These are phyloP conservation scores for Umbelopsis sp. DNA, from an alignment of 192 early-diverging fungal genomes.

Conservation along the genomic window DNA sequence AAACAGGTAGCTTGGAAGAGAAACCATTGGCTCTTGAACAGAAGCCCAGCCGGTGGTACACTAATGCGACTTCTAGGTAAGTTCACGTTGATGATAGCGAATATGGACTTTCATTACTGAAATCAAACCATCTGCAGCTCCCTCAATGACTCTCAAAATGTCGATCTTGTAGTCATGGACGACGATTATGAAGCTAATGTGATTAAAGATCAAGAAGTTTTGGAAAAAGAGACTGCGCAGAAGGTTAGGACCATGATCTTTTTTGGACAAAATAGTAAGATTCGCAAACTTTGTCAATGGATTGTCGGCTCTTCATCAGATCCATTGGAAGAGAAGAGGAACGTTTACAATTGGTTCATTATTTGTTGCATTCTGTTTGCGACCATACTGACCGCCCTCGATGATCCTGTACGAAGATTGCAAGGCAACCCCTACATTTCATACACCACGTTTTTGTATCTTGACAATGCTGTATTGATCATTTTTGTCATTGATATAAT, in stretches of 20 bases:
- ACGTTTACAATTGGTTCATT: conserved; percentile 20
- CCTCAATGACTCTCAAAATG: background rate
- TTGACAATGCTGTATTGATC: conserved; percentile 15
- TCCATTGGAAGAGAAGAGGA: background rate
- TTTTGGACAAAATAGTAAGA: background rate
- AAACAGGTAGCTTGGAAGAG: background rate
- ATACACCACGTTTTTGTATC: background rate
- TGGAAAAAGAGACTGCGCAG: conserved; percentile 20
- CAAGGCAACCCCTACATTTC: background rate
- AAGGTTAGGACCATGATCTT: conserved; percentile 21
- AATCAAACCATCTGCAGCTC: background rate
- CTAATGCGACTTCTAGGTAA: too few relatives aligned
- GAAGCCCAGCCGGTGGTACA: background rate
- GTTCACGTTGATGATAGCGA: too few relatives aligned
- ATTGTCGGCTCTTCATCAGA: conserved; percentile 1
- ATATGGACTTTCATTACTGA: too few relatives aligned
- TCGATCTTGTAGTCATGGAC: conserved; percentile 13
- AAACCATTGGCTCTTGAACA: background rate
- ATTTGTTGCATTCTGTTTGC: conserved; percentile 9
- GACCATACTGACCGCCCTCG: background rate
- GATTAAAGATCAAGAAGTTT: conserved; percentile 25
- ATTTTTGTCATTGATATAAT: conserved; percentile 27
- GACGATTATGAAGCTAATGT: conserved; percentile 32
- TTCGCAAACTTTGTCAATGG: conserved; percentile 14
- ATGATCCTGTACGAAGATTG: background rate